phyloP scores from a whole-genome alignment of 352 stramenopile species.

The Phytophthora agathidicida region DNA sequence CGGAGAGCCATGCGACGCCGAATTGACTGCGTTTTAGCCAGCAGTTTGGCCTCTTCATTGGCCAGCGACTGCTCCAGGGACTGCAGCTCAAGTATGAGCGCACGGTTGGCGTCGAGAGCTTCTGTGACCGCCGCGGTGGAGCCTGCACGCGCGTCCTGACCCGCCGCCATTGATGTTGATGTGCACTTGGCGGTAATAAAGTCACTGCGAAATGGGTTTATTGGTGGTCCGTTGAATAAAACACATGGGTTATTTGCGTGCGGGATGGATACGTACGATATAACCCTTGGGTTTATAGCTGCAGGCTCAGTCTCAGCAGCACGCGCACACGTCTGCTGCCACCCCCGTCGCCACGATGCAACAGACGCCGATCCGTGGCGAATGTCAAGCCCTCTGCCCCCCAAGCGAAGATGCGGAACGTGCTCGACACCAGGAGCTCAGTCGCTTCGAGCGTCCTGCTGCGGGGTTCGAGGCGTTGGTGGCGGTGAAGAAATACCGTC shows the following conservation, averaged over 20 bases:
- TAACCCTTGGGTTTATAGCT: too few species aligned
- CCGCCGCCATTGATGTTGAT: conserved; percentile 16
- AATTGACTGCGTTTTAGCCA: conserved; percentile 48
- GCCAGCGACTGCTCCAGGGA: conserved; percentile 33
- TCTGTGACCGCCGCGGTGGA: conserved; percentile 12
- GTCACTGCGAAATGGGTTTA: too few species aligned
- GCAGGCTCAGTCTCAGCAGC: too few species aligned
- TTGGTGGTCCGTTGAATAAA: too few species aligned
- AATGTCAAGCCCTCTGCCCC: conserved; percentile 43
- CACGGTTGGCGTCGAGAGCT: conserved; percentile 51
- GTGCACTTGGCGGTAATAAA: too few species aligned
- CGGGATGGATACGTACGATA: too few species aligned
- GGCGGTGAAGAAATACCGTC: conserved; percentile 63
- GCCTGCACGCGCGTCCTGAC: conserved; percentile 6
- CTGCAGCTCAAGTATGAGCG: conserved; percentile 50
- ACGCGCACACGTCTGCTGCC: too few species aligned
- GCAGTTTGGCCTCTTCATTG: conserved; percentile 46
- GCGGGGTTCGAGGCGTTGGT: conserved; percentile 7
- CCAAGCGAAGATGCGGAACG: conserved; percentile 39
- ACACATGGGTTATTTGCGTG: too few species aligned
- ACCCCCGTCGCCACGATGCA: too few species aligned
- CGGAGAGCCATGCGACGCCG: conserved; percentile 55
- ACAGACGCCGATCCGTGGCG: conserved; percentile 27
- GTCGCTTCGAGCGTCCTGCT: conserved; percentile 47
- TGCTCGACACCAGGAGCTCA: conserved; percentile 43